Percentiles rank a stretch among this genome's conserved stretches.
Evolutionary conservation across 1,284 basidiomycete species (phyloP).

Genomic region (Polyporus tsugae): DNA sequence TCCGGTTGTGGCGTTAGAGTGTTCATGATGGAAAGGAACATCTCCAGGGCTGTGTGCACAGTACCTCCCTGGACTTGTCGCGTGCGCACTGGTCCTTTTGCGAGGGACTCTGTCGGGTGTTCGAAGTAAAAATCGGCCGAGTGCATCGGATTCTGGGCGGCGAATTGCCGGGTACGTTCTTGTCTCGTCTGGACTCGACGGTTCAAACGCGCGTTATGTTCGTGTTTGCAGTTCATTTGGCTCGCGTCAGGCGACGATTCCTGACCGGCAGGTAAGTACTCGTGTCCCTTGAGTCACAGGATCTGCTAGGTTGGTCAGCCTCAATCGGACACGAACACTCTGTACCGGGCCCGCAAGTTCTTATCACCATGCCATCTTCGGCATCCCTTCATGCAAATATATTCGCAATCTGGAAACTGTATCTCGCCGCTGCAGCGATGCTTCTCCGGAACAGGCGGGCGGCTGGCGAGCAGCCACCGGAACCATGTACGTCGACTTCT

Average conservation of each 20-base stretch:
- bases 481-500: slow-evolving; percentile 23
- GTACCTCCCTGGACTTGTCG: slow-evolving; percentile 12
- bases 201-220: slow-evolving; percentile 16
- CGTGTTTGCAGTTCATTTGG: slow-evolving; percentile 7
- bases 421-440: slow-evolving; percentile 26
- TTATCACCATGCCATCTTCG: slow-evolving; percentile 31
- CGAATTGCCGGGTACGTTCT: slow-evolving; percentile 25
- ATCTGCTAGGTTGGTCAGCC: slow-evolving; percentile 20
- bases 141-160: slow-evolving; percentile 13
- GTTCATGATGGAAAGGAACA: slow-evolving; percentile 22
- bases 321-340: slow-evolving; percentile 24
- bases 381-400: slow-evolving; percentile 17
- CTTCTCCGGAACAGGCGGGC: slow-evolving; percentile 19
- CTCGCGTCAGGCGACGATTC: slow-evolving; percentile 28
- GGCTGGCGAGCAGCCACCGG: slow-evolving; percentile 21
- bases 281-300: slow-evolving; percentile 25
- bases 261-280: slow-evolving; percentile 16
- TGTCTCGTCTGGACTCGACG: background rate
- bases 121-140: slow-evolving; percentile 14
- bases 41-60: slow-evolving; percentile 16
- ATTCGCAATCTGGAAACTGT: slow-evolving; percentile 30
- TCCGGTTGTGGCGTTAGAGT: slow-evolving; percentile 10
- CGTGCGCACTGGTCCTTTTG: background rate
- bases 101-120: slow-evolving; percentile 7
- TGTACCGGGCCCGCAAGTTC: slow-evolving; percentile 25